These are phyloP conservation scores for Angophora floribunda DNA, from an alignment of 345 rosid genomes.

Conservation along the genomic window DNA sequence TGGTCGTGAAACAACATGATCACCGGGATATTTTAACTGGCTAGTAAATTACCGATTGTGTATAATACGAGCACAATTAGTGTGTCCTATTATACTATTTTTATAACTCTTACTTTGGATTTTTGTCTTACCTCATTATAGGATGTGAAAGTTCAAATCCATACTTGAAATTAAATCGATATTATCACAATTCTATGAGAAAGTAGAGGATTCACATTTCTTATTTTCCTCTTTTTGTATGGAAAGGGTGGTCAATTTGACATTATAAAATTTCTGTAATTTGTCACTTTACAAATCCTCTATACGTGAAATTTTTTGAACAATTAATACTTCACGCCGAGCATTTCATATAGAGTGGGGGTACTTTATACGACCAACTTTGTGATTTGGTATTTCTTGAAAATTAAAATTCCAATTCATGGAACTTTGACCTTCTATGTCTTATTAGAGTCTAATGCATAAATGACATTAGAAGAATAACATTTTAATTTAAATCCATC, in stretches of 20 bases:
- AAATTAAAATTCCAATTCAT: background rate
- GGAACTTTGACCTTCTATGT: background rate
- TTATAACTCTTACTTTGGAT: too few relatives aligned
- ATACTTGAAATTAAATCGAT: too few relatives aligned
- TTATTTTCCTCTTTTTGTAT: too few relatives aligned
- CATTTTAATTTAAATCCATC: background rate
- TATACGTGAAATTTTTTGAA: background rate
- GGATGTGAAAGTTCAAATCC: too few relatives aligned
- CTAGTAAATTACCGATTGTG: background rate
- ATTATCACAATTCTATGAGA: too few relatives aligned
- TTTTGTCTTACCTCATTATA: too few relatives aligned
- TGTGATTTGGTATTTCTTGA: background rate
- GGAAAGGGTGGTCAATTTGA: too few relatives aligned
- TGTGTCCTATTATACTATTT: too few relatives aligned
- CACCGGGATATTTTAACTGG: background rate
- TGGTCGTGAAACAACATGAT: background rate
- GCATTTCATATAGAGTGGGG: background rate
- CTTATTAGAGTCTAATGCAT: background rate
- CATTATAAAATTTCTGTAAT: background rate
- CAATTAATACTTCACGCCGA: background rate
- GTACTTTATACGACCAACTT: background rate
- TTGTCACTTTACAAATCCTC: background rate
- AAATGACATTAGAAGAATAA: background rate
- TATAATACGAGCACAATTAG: background rate
- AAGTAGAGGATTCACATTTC: too few relatives aligned